Base-by-base conservation (phyloP, 1,284 basidiomycete species). In the Irpex lacteus region DNA sequence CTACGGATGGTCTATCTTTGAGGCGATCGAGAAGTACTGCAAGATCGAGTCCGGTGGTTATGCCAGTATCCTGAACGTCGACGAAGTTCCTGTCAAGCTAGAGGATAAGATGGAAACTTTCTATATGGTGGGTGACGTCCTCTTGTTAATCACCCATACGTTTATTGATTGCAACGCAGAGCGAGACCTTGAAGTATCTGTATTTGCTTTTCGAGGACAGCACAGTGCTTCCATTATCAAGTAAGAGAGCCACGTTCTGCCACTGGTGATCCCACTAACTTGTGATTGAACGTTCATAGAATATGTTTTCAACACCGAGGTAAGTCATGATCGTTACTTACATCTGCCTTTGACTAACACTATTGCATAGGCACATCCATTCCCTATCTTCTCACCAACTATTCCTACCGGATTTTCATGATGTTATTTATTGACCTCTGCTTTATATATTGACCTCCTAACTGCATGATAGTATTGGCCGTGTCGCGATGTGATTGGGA, bases 61-160 rank as follows among this genome's bases (percentile, higher is more conserved):
- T 71, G 92, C 93, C 13, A 87, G 88, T 53, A 84, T 98, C 55
- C 77, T 90, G 62, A 94, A 98, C 74, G 96, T 98, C 13, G 91
- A 95, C 72, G 81, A 85, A 65, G 75, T 87, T 2, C 88, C 91
- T 0, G 87, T 84, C 2, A 77, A 79, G 70, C 81, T 85, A 65
- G 88, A 94, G 65, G 94, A 98, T 77, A 91, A 92, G 75, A 98
- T 98, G 94, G 96, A 98, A 79, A 97, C 96, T 15, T 98, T 97
- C 80, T 86, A 94, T 77, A 81, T 96, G 82, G 91, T 91, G 63
- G 64, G 87, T 77, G 0, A 26, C 26, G 26, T 26, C 26, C 32
- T 21, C 57, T 49, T 44, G 36, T 9, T 64, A 54, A 37, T n/a
- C 2, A 7, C 53, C 54, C 40, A 15, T 8, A 38, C 18, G 8